Percentiles rank a stretch among this genome's conserved stretches.
Evolutionary conservation across 73 alveolate genomes (phyloP).

Genomic region (Effrenium voratum): DNA sequence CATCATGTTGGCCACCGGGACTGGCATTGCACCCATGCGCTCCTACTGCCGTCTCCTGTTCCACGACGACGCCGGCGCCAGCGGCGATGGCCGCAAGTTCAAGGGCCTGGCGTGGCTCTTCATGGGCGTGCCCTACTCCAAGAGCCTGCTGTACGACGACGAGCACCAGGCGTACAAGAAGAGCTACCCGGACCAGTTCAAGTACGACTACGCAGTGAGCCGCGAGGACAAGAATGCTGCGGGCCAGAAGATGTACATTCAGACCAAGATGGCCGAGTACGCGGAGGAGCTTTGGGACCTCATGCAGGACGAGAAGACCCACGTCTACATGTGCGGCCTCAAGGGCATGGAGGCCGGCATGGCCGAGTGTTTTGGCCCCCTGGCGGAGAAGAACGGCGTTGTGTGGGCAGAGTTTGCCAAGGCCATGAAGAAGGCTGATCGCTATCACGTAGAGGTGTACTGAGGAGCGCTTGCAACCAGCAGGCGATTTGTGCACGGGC

Average conservation of each 20-base stretch:
- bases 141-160: conserved; percentile 81
- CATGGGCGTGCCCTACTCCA: conserved; percentile 79
- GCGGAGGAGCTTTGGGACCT: conserved; percentile 63
- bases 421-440: conserved; percentile 88
- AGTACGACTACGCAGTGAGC: conserved; percentile 69
- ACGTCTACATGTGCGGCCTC: conserved; percentile 76
- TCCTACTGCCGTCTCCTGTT: conserved; percentile 47
- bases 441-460: conserved; percentile 93
- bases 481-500: no score
- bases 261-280: conserved; percentile 81
- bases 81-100: conserved; percentile 65
- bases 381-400: conserved; percentile 81
- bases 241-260: conserved; percentile 88
- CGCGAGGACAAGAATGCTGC: conserved; percentile 69
- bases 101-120: conserved; percentile 85
- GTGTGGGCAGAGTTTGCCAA: conserved; percentile 69
- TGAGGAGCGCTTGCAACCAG: no score
- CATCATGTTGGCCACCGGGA: conserved; percentile 93
- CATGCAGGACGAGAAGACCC: conserved; percentile 84
- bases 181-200: conserved; percentile 58
- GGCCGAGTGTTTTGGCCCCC: conserved; percentile 67
- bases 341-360: conserved; percentile 78
- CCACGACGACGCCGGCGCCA: conserved; percentile 50
- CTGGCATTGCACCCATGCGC: conserved; percentile 88
- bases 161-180: conserved; percentile 55